These are phyloP conservation scores for Nitzschia sp. DNA, from an alignment of 108 stramenopile genomes.

Conservation along the genomic window DNA sequence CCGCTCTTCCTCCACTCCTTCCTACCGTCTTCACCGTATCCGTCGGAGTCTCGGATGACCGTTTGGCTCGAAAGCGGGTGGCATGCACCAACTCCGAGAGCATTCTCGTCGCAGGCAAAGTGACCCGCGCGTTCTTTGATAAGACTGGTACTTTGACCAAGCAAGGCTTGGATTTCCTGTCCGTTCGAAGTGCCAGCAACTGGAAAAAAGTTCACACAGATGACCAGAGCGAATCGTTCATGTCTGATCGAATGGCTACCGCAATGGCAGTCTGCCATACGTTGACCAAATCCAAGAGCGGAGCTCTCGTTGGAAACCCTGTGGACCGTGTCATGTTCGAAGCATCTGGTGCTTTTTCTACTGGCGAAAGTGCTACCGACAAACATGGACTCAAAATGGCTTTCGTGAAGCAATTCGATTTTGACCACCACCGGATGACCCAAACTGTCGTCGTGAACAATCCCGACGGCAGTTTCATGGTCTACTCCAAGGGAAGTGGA, in stretches of 20 bases:
- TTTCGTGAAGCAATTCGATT: constrained; percentile 59
- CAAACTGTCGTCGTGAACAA: constrained; percentile 60
- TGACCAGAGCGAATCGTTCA: not conserved
- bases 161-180: constrained; percentile 62
- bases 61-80: constrained; percentile 54
- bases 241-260: constrained; percentile 6
- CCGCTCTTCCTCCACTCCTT: constrained; percentile 52
- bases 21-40: constrained; percentile 73
- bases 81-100: constrained; percentile 66
- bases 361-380: not conserved
- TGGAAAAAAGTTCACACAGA: not conserved
- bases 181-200: constrained; percentile 15
- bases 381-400: constrained; percentile 23
- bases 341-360: constrained; percentile 14
- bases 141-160: constrained; percentile 85
- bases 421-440: constrained; percentile 65
- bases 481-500: constrained; percentile 55
- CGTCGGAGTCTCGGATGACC: constrained; percentile 59
- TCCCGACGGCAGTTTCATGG: constrained; percentile 21
- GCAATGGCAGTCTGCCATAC: constrained; percentile 66
- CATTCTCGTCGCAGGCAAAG: constrained; percentile 83
- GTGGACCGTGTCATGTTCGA: constrained; percentile 58
- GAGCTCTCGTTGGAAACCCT: constrained; percentile 52
- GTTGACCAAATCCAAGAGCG: constrained; percentile 27
- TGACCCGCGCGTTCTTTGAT: constrained; percentile 74